Evolutionary conservation across 106 monocot genomes (phyloP).

Genomic region (Allium fistulosum): DNA sequence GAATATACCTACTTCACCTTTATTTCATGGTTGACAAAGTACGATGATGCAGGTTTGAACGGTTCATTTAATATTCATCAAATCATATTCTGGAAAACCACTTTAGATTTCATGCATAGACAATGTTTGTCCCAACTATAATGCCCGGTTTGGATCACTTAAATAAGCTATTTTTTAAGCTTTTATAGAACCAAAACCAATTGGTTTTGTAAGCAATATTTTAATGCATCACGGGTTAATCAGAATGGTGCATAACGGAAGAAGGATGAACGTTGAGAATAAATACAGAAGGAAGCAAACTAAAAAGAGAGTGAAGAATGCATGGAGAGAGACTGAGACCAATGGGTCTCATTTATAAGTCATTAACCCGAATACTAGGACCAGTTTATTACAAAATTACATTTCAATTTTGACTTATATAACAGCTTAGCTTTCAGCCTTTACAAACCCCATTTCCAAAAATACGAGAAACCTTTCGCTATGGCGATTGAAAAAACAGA

Average conservation of each 20-base stretch:
- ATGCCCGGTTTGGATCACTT: no score
- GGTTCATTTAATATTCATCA: no score
- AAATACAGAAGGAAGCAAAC: background rate
- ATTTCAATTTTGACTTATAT: background rate
- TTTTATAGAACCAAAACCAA: no score
- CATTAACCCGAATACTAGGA: constrained; percentile 3
- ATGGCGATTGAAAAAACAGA: background rate
- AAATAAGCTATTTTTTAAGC: no score
- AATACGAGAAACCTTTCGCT: background rate
- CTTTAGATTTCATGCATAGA: no score
- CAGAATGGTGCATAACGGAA: background rate
- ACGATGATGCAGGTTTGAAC: no score
- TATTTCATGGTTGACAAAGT: no score
- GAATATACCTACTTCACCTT: no score
- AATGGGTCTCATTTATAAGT: constrained; percentile 5
- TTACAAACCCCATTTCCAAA: constrained; percentile 4
- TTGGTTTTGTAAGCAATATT: no score
- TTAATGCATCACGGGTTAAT: no score
- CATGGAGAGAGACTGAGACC: background rate
- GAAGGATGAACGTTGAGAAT: background rate
- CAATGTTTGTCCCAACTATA: no score
- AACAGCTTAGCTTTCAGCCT: constrained; percentile 3
- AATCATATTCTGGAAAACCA: no score
- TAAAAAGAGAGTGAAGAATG: background rate
- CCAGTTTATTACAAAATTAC: constrained; percentile 6